A percentile compares a stretch with the other conserved stretches of the same genome.
Evolutionary conservation across 345 rosid species (phyloP).

Genomic region (Eucalyptus cloeziana): DNA sequence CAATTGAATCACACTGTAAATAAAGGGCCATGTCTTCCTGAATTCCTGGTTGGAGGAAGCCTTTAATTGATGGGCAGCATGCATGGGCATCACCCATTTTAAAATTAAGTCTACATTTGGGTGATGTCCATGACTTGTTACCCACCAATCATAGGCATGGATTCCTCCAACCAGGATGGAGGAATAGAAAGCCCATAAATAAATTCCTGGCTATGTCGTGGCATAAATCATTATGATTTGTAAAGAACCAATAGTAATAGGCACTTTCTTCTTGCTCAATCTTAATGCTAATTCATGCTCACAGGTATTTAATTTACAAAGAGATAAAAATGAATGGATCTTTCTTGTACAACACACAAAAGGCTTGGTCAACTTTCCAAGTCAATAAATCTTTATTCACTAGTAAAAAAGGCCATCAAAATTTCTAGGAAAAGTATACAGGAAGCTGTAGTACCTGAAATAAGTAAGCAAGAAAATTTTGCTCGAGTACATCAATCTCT

Average conservation of each 20-base stretch:
- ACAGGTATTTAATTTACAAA: neutral
- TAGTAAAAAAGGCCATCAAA: neutral
- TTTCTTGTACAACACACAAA: neutral
- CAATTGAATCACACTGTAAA: neutral
- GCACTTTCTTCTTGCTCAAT: neutral
- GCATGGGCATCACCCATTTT: neutral
- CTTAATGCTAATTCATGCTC: neutral
- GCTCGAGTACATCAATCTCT: conserved; percentile 78
- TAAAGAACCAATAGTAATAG: neutral
- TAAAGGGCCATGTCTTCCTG: neutral
- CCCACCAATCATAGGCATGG: neutral
- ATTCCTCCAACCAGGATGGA: neutral
- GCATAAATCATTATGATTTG: neutral
- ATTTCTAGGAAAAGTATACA: neutral
- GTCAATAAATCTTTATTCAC: neutral
- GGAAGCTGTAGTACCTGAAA: conserved; percentile 49
- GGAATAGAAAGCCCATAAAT: neutral
- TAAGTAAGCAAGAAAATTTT: conserved; percentile 70
- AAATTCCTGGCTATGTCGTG: neutral
- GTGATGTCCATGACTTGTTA: neutral
- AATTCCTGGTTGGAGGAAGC: neutral
- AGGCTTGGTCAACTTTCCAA: neutral
- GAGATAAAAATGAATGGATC: neutral
- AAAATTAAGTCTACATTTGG: neutral
- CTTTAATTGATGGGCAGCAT: neutral